These are phyloP conservation scores for Zizania palustris DNA, from an alignment of 202 grass and related monocot species.

Conservation along the genomic window DNA sequence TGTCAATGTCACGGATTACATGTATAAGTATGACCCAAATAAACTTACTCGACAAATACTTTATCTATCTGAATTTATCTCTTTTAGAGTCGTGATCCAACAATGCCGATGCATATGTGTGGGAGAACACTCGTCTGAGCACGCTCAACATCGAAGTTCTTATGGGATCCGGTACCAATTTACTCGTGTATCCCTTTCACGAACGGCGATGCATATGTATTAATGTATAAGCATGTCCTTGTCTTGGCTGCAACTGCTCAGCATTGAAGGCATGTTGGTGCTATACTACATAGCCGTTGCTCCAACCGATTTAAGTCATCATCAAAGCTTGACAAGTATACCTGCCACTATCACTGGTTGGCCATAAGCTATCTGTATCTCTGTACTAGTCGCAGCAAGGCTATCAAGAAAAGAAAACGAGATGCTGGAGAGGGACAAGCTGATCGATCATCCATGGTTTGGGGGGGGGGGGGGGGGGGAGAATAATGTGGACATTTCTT, in stretches of 20 bases:
- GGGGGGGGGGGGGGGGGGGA: too few relatives aligned
- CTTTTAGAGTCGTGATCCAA: too few relatives aligned
- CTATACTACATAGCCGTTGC: conserved; percentile 16
- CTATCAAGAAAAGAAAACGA: background rate
- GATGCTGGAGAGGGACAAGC: background rate
- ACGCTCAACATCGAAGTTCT: too few relatives aligned
- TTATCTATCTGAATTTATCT: too few relatives aligned
- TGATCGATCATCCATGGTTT: background rate
- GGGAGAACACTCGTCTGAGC: too few relatives aligned
- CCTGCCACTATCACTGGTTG: background rate
- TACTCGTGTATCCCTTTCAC: too few relatives aligned
- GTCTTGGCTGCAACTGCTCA: background rate
- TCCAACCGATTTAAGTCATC: conserved; percentile 15
- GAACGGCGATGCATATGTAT: too few relatives aligned
- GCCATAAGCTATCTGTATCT: background rate
- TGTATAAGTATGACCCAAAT: too few relatives aligned
- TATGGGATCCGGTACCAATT: too few relatives aligned
- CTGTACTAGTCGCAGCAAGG: background rate
- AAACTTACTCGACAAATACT: too few relatives aligned
- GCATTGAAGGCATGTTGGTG: conserved; percentile 22
- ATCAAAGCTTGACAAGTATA: conserved; percentile 39
- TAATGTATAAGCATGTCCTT: background rate
- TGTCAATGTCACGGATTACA: too few relatives aligned
- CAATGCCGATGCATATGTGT: too few relatives aligned
- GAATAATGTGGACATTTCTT: background rate